Conservation (phyloP, 164 flowering plant species). For the Nelumbo lutea region DNA sequence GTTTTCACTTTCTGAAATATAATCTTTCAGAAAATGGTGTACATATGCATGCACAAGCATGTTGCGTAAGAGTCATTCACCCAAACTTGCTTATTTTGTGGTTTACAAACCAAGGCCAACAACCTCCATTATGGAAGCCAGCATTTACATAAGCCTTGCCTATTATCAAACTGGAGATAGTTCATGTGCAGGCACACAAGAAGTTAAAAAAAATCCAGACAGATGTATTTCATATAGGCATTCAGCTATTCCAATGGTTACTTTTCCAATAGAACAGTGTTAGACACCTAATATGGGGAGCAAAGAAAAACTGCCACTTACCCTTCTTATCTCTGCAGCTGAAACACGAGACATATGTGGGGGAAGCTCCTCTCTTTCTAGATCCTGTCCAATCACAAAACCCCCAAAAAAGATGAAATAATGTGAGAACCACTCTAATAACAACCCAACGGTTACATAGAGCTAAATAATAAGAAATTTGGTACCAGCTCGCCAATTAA, state of each 20-base stretch:
- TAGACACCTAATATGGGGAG: background rate
- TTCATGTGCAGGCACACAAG: background rate
- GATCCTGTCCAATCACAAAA: conserved; percentile 38
- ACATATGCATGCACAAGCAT: no score
- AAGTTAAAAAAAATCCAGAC: no score
- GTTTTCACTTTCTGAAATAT: no score
- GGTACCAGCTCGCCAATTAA: conserved; percentile 53
- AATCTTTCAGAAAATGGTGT: no score
- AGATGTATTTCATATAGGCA: background rate
- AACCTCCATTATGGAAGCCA: background rate
- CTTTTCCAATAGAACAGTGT: background rate
- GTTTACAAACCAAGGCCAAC: background rate
- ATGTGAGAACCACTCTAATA: background rate
- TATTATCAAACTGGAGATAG: background rate
- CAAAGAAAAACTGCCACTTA: conserved; percentile 11
- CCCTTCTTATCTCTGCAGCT: conserved; percentile 64
- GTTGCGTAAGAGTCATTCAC: no score
- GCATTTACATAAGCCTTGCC: background rate
- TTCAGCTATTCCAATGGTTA: no score
- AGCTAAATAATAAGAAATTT: background rate
- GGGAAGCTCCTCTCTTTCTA: conserved; percentile 80
- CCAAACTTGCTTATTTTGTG: background rate
- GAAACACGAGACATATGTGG: conserved; percentile 76
- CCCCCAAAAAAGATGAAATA: background rate
- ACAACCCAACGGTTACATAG: background rate